These are phyloP conservation scores for Tolypocladium album DNA, from an alignment of 2,329 filamentous ascomycete genomes.

Conservation along the genomic window DNA sequence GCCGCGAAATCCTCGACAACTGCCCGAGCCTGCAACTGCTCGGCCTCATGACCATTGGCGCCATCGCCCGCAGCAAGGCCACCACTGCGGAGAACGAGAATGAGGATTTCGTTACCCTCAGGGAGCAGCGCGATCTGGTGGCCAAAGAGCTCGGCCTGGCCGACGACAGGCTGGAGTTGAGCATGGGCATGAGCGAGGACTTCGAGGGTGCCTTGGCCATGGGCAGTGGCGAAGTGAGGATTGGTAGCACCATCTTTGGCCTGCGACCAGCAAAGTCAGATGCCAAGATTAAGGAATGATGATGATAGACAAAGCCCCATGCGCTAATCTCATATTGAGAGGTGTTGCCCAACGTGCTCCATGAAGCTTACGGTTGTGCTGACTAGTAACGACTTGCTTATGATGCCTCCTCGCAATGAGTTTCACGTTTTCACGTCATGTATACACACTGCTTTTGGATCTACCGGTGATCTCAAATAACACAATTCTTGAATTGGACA, in stretches of 20 bases:
- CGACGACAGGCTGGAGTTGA: slow-evolving; percentile 63
- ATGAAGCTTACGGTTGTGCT: neutral
- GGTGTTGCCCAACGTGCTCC: neutral
- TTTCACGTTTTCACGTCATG: neutral
- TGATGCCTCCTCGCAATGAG: neutral
- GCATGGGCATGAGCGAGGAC: slow-evolving; percentile 98
- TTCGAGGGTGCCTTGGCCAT: slow-evolving; percentile 78
- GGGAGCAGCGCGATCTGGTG: slow-evolving; percentile 60
- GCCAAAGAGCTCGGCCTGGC: slow-evolving; percentile 35
- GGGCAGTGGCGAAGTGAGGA: slow-evolving; percentile 81
- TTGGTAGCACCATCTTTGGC: slow-evolving; percentile 93
- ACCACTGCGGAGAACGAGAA: slow-evolving; percentile 72
- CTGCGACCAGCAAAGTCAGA: slow-evolving; percentile 68
- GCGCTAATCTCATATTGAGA: neutral
- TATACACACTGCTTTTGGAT: neutral
- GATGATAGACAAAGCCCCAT: slow-evolving; percentile 3
- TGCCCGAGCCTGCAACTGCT: slow-evolving; percentile 66
- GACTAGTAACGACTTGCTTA: neutral
- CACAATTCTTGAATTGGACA: neutral
- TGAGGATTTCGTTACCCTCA: slow-evolving; percentile 70
- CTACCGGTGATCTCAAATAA: neutral
- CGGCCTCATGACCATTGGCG: slow-evolving; percentile 95
- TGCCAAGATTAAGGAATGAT: slow-evolving; percentile 53
- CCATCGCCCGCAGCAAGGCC: slow-evolving; percentile 73
- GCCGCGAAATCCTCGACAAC: slow-evolving; percentile 54